phyloP scores from a whole-genome alignment of 495 filamentous ascomycete genomes.

The Daldinia caldariorum region DNA sequence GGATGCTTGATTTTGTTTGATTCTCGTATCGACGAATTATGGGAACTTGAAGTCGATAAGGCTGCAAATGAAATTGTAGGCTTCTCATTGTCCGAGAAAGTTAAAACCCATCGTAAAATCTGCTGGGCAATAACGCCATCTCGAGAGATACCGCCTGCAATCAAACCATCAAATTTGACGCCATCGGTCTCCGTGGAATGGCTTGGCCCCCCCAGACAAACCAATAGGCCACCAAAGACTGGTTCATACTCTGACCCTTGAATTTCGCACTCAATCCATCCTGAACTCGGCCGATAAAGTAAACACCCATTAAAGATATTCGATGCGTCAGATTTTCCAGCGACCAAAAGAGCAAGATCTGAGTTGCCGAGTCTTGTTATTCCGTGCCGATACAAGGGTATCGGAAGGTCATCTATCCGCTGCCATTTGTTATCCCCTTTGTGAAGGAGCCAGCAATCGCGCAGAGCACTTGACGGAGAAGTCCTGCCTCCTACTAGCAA shows the following conservation, averaged over 20 bases:
- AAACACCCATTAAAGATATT: constrained; percentile 68
- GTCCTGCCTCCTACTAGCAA: constrained; percentile 81
- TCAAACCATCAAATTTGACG: constrained; percentile 60
- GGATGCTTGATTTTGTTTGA: constrained; percentile 7
- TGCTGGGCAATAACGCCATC: constrained; percentile 69
- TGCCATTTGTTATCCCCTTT: constrained; percentile 65
- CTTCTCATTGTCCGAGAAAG: constrained; percentile 36
- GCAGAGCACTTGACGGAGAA: constrained; percentile 72
- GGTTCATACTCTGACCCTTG: constrained; percentile 53
- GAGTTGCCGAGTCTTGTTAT: constrained; percentile 63
- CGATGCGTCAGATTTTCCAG: constrained; percentile 71
- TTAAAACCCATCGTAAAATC: constrained; percentile 61
- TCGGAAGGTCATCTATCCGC: constrained; percentile 67
- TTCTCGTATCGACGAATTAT: background rate
- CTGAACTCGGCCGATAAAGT: constrained; percentile 65
- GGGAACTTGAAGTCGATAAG: constrained; percentile 9
- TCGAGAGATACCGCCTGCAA: constrained; percentile 72
- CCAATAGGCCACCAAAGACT: constrained; percentile 69
- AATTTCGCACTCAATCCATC: constrained; percentile 57
- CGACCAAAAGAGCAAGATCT: constrained; percentile 67
- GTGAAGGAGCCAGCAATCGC: constrained; percentile 77
- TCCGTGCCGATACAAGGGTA: constrained; percentile 76
- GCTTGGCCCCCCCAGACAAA: constrained; percentile 25
- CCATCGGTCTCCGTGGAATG: constrained; percentile 2
- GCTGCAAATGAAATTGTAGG: constrained; percentile 41